Base-by-base conservation (phyloP, 2,329 filamentous ascomycete species). In the Botrytis sinoallii region DNA sequence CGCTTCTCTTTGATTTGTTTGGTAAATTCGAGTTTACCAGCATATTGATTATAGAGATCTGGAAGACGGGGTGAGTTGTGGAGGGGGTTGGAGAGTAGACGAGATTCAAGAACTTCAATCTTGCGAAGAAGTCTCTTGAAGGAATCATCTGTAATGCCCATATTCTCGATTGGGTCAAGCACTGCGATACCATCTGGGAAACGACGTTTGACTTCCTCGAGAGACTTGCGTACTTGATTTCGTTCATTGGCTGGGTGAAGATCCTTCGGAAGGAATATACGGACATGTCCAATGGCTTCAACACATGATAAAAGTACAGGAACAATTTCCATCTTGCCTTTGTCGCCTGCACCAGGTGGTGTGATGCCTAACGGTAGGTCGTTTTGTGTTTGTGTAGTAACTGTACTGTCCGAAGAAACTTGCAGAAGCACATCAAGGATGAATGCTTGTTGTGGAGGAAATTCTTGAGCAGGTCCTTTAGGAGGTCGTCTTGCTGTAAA, bases 21-120 rank as follows among this genome's bases (percentile, higher is more conserved):
- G 25, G 85, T 86, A 20, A 97, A 83, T 69, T 89, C 88, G 38
- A 96, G 88, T 86, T 99, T 99, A 75, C 86, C 86, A 29, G 91
- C 89, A 81, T 98, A 98, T 81, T 94, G 92, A 60, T 95, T 90
- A 87, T 96, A 99, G 3, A 98, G 87, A 68, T 92, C 91, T 0
- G 92, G 89, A 16, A 99, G 86, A 48, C 94, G 88, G 3, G 95
- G 93, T 7, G 95, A 97, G 75, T 95, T 93, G 82, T 99, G 95
- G 25, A 99, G 87, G 7, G 95, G 94, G 82, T 97, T 98, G 22
- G 93, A 89, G 42, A 98, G 84, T 35, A 99, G 86, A 70, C 93
- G 91, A 8, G 95, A 96, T 83, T 99, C 96, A 2, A 99, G 88
- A 18, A 98, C 93, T 83, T 99, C 96, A 75, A 99, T 98, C 89